These are phyloP conservation scores for Cladobotryum mycophilum DNA, from an alignment of 2,329 filamentous ascomycete species.

Conservation along the genomic window DNA sequence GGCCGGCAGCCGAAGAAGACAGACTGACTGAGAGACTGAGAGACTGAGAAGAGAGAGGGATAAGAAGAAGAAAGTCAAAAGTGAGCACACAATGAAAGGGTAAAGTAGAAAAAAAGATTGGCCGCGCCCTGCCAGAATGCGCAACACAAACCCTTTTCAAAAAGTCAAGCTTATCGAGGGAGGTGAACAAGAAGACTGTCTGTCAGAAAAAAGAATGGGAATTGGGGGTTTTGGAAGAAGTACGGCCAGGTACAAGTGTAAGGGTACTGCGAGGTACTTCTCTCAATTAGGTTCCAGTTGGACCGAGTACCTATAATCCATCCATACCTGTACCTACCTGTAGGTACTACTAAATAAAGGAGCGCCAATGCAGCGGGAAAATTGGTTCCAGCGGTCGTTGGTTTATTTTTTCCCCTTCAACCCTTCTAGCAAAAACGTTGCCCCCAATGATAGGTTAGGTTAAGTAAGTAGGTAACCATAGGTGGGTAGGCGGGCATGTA, in stretches of 20 bases:
- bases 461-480: too few species aligned
- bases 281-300: not conserved
- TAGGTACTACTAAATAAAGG: too few species aligned
- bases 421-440: not conserved
- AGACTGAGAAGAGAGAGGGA: not conserved
- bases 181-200: constrained; percentile 8
- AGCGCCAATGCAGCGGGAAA: constrained; percentile 9
- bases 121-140: constrained; percentile 15
- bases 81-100: constrained; percentile 16
- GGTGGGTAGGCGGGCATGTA: too few species aligned
- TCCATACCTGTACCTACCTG: too few species aligned
- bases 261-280: too few species aligned
- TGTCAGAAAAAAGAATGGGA: constrained; percentile 9
- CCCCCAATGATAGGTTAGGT: not conserved
- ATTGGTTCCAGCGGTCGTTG: constrained; percentile 14
- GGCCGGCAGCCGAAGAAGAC: constrained; percentile 5
- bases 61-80: constrained; percentile 9
- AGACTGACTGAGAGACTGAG: not conserved
- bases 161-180: constrained; percentile 13
- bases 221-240: constrained; percentile 9
- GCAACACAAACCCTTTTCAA: constrained; percentile 16
- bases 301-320: not conserved
- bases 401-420: too few species aligned
- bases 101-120: constrained; percentile 7
- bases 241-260: not conserved